Conservation (phyloP, 1,139 yeast species). For the Debaryomyces singareniensis region DNA sequence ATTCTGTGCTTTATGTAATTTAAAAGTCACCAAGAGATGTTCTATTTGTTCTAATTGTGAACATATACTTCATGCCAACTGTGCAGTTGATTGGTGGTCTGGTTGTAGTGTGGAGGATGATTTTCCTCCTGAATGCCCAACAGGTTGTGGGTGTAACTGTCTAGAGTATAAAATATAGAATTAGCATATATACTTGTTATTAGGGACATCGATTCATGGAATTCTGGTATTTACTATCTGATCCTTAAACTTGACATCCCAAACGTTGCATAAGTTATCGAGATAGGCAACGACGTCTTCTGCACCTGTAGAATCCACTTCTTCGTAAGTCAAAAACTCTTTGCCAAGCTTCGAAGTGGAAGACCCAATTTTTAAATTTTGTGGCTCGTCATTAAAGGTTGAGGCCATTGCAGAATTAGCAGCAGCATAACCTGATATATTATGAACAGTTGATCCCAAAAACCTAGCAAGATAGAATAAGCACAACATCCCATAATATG, state of each 20-base stretch:
- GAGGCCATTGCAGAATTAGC: slow-evolving; percentile 69
- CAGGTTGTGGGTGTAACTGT: slow-evolving; percentile 88
- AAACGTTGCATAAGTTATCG: slow-evolving; percentile 32
- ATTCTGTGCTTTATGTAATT: slow-evolving; percentile 60
- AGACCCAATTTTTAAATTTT: slow-evolving; percentile 66
- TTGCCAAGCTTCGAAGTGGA: slow-evolving; percentile 58
- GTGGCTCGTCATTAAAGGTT: slow-evolving; percentile 33
- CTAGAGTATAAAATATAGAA: slow-evolving; percentile 19
- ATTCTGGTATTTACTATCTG: slow-evolving; percentile 58
- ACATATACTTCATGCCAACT: slow-evolving; percentile 70
- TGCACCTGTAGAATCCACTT: slow-evolving; percentile 57
- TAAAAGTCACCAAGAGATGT: slow-evolving; percentile 53
- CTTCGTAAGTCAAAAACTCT: slow-evolving; percentile 52
- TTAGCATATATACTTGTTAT: slow-evolving; percentile 1
- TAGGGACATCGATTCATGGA: slow-evolving; percentile 8
- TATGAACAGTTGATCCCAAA: slow-evolving; percentile 83
- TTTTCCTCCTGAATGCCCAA: slow-evolving; percentile 58
- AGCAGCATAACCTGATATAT: slow-evolving; percentile 80
- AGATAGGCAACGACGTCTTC: slow-evolving; percentile 59
- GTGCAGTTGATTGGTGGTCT: slow-evolving; percentile 81
- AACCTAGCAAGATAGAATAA: slow-evolving; percentile 80
- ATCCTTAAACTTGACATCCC: slow-evolving; percentile 56
- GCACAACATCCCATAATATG: slow-evolving; percentile 79
- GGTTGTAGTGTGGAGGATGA: slow-evolving; percentile 24
- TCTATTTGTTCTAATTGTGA: slow-evolving; percentile 70